Conservation (phyloP, 2,329 filamentous ascomycete genomes). For the Aureobasidium sp. region DNA sequence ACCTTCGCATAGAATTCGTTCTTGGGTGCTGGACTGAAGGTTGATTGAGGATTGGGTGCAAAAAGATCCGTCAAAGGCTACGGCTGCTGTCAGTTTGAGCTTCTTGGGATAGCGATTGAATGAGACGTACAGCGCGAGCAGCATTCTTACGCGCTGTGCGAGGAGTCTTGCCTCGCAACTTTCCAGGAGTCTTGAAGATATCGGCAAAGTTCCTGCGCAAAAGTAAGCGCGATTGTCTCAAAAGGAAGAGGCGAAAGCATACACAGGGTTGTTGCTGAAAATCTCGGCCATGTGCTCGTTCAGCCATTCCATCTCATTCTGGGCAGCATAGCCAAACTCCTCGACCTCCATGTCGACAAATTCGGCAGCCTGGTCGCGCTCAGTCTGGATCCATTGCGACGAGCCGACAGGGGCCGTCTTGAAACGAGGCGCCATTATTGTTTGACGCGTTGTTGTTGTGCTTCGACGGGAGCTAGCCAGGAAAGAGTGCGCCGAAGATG, state of each 20-base stretch:
- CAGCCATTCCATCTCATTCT: conserved; percentile 94
- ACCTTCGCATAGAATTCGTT: conserved; percentile 46
- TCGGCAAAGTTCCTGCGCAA: conserved; percentile 74
- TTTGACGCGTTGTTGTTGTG: conserved; percentile 23
- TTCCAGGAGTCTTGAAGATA: conserved; percentile 90
- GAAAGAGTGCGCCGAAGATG: not conserved
- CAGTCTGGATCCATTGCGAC: conserved; percentile 70
- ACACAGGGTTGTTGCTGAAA: conserved; percentile 82
- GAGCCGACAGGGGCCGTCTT: conserved; percentile 26
- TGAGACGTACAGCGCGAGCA: conserved; percentile 56
- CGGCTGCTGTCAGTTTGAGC: conserved; percentile 43
- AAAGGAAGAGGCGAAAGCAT: conserved; percentile 31
- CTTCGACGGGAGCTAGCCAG: conserved; percentile 1
- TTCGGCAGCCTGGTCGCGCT: conserved; percentile 69
- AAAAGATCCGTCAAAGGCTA: conserved; percentile 46
- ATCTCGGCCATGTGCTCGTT: conserved; percentile 98
- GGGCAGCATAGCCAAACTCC: conserved; percentile 85
- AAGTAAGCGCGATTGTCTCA: conserved; percentile 22
- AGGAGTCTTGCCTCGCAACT: conserved; percentile 74
- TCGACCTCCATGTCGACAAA: conserved; percentile 78
- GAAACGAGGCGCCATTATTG: conserved; percentile 17
- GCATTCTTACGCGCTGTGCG: conserved; percentile 61
- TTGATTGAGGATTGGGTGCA: conserved; percentile 35
- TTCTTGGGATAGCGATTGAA: conserved; percentile 25
- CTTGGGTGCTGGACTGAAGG: conserved; percentile 33